phyloP scores from a whole-genome alignment of 768 basidiomycete species.

The Tephrocybe sp. region DNA sequence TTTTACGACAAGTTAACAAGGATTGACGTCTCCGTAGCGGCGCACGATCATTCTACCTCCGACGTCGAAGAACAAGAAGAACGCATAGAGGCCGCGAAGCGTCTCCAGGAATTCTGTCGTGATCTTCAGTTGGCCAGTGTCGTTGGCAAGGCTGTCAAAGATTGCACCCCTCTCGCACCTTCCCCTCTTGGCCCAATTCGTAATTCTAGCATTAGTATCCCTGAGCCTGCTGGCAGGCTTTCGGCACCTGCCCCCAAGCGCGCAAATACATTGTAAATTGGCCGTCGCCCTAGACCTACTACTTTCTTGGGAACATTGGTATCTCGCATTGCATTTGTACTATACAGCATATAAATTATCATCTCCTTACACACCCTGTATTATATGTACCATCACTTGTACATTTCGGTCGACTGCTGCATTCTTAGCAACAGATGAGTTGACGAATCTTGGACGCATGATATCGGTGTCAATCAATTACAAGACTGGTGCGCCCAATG shows the following conservation, averaged over 20 bases:
- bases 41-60: conserved; percentile 27
- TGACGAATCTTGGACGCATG: no score
- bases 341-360: conserved; percentile 11
- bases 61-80: conserved; percentile 40
- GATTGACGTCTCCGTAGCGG: conserved; percentile 50
- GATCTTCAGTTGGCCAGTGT: conserved; percentile 44
- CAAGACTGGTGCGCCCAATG: no score
- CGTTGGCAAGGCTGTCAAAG: conserved; percentile 26
- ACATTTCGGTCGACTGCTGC: not conserved
- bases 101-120: conserved; percentile 49
- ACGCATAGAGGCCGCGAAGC: conserved; percentile 37
- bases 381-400: conserved; percentile 10
- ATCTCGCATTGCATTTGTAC: conserved; percentile 4
- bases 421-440: not conserved
- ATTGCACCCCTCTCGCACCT: conserved; percentile 4
- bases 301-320: conserved; percentile 4
- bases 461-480: no score
- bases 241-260: not conserved
- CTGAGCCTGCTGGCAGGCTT: conserved; percentile 1
- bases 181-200: conserved; percentile 13
- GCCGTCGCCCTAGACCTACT: not conserved
- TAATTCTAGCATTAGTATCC: not conserved
- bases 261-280: conserved; percentile 2
- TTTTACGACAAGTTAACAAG: conserved; percentile 51
- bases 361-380: conserved; percentile 3